These are phyloP conservation scores for Plasmodium knowlesi DNA, from an alignment of 169 alveolate genomes.

Conservation along the genomic window DNA sequence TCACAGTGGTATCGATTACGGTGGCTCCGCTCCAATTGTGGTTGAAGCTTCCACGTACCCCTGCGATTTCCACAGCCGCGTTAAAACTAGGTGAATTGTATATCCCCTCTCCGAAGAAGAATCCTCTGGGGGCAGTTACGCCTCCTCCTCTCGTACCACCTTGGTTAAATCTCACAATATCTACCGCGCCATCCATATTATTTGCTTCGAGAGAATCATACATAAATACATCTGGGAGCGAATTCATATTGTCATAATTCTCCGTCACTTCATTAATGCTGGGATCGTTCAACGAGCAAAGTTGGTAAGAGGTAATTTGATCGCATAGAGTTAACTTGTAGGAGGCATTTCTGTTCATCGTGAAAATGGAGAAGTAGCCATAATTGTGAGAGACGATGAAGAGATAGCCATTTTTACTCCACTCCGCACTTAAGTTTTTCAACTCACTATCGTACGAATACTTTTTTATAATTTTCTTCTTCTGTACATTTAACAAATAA, in stretches of 20 bases:
- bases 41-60: not conserved
- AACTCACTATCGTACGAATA: conserved; percentile 72
- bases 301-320: conserved; percentile 51
- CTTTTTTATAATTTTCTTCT: conserved; percentile 63
- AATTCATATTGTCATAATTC: conserved; percentile 16
- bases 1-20: not conserved
- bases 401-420: conserved; percentile 46
- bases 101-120: not conserved
- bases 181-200: not conserved
- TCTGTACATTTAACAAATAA: conserved; percentile 39
- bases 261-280: conserved; percentile 10
- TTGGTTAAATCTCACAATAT: not conserved
- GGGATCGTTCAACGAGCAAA: conserved; percentile 12
- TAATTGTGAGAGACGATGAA: conserved; percentile 67
- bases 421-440: conserved; percentile 50
- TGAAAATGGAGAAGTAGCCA: conserved; percentile 71
- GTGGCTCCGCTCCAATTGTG: not conserved
- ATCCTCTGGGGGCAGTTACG: not conserved
- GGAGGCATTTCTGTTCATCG: conserved; percentile 20
- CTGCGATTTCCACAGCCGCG: not conserved
- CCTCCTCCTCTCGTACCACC: not conserved
- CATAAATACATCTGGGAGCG: conserved; percentile 23
- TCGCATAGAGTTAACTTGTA: conserved; percentile 58
- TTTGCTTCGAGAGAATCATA: not conserved
- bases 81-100: not conserved